These are phyloP conservation scores for Arabidopsis arenosa DNA, from an alignment of 345 rosid genomes.

Conservation along the genomic window DNA sequence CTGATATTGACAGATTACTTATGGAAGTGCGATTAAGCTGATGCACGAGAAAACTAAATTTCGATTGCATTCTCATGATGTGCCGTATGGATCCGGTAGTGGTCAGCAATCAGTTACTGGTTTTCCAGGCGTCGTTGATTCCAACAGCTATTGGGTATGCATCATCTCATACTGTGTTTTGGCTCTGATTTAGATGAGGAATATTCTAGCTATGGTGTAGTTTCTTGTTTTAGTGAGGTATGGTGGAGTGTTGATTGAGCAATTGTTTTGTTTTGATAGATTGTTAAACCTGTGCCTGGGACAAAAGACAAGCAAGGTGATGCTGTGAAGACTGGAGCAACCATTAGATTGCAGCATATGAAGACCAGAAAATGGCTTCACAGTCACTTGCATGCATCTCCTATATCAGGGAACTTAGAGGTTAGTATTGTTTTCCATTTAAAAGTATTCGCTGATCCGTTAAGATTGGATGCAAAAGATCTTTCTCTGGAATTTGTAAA, in stretches of 20 bases:
- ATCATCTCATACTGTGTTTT: background rate
- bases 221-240: conserved; percentile 7
- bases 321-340: conserved; percentile 65
- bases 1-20: conserved; percentile 64
- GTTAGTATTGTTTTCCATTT: conserved; percentile 43
- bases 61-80: conserved; percentile 95
- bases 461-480: conserved; percentile 1
- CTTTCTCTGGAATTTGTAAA: conserved; percentile 4
- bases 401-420: conserved; percentile 97
- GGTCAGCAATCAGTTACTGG: conserved; percentile 99
- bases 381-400: conserved; percentile 94
- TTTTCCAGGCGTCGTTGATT: conserved; percentile 79
- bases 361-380: conserved; percentile 94
- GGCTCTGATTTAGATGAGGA: background rate
- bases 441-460: background rate
- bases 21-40: conserved; percentile 84
- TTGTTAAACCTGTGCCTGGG: conserved; percentile 72
- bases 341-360: conserved; percentile 90
- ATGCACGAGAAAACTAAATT: conserved; percentile 91
- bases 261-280: conserved; percentile 47
- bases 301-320: conserved; percentile 82
- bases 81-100: conserved; percentile 98
- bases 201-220: background rate
- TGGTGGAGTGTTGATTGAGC: background rate
- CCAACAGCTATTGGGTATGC: conserved; percentile 96